A percentile compares a stretch with the other conserved stretches of the same genome.
Evolutionary conservation across 2,329 filamentous ascomycete species (phyloP).

Genomic region (Monilinia fructigena): DNA sequence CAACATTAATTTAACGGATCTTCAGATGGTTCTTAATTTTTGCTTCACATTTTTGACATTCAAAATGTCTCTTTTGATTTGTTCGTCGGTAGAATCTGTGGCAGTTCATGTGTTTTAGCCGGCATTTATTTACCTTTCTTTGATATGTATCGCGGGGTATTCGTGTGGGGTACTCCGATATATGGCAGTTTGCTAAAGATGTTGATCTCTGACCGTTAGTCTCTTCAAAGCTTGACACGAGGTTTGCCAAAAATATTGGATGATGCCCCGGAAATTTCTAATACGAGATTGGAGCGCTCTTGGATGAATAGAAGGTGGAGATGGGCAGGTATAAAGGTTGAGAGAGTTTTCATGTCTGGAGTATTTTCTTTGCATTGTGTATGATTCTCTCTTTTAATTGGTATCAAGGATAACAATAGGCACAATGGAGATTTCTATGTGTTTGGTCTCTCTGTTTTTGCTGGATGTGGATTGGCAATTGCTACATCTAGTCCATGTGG

Average conservation of each 20-base stretch:
- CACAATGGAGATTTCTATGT: conserved; percentile 13
- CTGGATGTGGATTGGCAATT: neutral
- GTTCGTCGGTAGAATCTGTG: neutral
- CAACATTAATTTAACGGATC: neutral
- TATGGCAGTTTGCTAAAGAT: neutral
- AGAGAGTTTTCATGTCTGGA: neutral
- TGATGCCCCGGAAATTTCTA: conserved; percentile 1
- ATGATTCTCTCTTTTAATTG: neutral
- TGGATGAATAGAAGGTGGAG: conserved; percentile 3
- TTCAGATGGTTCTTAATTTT: neutral
- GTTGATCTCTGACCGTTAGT: neutral
- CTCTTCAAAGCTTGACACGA: neutral
- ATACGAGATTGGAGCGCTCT: neutral
- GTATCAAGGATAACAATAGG: neutral
- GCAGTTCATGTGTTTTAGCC: neutral
- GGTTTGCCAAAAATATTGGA: neutral
- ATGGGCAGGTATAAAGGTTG: conserved; percentile 7
- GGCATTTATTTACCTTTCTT: neutral
- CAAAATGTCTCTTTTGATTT: neutral
- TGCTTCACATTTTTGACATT: neutral
- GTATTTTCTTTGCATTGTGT: neutral
- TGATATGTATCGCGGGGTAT: neutral
- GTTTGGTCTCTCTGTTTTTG: neutral
- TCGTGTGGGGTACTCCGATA: neutral
- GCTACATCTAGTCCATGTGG: neutral